These are phyloP conservation scores for Symbiodinium natans DNA, from an alignment of 73 alveolate genomes.

Conservation along the genomic window DNA sequence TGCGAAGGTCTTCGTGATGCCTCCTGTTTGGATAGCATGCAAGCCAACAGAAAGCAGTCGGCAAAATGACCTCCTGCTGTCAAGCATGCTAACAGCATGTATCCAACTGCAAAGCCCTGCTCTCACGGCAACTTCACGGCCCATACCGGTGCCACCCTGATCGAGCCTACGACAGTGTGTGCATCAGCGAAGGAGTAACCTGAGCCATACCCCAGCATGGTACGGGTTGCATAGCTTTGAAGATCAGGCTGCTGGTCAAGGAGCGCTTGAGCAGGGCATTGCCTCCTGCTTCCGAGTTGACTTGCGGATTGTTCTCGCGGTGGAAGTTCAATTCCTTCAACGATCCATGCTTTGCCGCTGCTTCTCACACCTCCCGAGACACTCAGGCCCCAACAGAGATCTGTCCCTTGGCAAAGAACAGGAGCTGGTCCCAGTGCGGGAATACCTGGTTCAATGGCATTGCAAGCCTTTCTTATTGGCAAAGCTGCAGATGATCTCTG, in stretches of 20 bases:
- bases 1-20: conserved; percentile 76
- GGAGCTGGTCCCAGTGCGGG: conserved; percentile 80
- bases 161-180: conserved; percentile 58
- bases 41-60: too few species aligned
- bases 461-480: neutral
- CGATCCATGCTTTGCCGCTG: neutral
- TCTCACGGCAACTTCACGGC: too few species aligned
- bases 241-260: neutral
- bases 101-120: too few species aligned
- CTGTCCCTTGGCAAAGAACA: conserved; percentile 66
- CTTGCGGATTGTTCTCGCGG: neutral
- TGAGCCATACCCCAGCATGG: neutral
- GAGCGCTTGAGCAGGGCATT: conserved; percentile 21
- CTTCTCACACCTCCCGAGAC: neutral
- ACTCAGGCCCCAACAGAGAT: conserved; percentile 19
- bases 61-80: too few species aligned
- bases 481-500: neutral
- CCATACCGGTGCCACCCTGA: too few species aligned
- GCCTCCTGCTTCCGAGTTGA: conserved; percentile 1
- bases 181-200: conserved; percentile 87
- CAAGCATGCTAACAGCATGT: too few species aligned
- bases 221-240: too few species aligned
- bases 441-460: conserved; percentile 21
- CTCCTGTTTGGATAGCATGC: too few species aligned
- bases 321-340: conserved; percentile 37